Conservation (phyloP, 805 yeast genomes). For the Wickerhamomyces queroliae region DNA sequence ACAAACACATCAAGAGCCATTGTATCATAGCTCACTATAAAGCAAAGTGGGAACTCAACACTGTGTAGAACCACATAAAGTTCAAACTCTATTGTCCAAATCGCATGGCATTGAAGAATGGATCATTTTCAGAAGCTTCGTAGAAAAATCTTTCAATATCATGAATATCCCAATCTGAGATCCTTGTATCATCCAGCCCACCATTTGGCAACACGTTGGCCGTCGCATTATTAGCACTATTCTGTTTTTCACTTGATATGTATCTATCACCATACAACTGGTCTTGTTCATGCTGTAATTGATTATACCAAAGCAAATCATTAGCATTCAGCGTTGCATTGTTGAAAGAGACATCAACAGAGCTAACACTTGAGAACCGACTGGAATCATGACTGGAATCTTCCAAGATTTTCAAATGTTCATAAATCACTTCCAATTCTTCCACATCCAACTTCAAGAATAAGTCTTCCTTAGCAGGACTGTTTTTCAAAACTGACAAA, state of each 20-base stretch:
- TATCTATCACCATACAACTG: not conserved
- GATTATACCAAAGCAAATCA: not conserved
- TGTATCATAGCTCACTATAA: too few species aligned
- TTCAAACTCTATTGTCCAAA: too few species aligned
- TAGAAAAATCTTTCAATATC: too few species aligned
- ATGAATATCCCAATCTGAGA: too few species aligned
- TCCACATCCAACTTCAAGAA: slow-evolving; percentile 7
- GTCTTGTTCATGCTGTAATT: not conserved
- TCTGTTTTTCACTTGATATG: not conserved
- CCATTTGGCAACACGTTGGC: slow-evolving; percentile 3
- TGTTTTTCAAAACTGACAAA: slow-evolving; percentile 6
- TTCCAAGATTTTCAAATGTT: slow-evolving; percentile 4
- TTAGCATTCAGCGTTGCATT: not conserved
- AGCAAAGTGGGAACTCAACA: too few species aligned
- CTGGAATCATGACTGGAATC: not conserved
- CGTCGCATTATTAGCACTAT: not conserved
- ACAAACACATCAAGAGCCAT: too few species aligned
- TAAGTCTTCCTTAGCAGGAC: slow-evolving; percentile 12
- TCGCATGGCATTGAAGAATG: too few species aligned
- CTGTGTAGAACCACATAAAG: too few species aligned
- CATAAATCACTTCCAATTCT: slow-evolving; percentile 10
- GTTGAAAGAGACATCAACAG: not conserved
- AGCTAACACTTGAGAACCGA: not conserved
- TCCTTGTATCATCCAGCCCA: too few species aligned
- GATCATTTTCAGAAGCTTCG: too few species aligned